Conservation (phyloP, 78 protist species). For the Dictyostelium brefeldianum region DNA sequence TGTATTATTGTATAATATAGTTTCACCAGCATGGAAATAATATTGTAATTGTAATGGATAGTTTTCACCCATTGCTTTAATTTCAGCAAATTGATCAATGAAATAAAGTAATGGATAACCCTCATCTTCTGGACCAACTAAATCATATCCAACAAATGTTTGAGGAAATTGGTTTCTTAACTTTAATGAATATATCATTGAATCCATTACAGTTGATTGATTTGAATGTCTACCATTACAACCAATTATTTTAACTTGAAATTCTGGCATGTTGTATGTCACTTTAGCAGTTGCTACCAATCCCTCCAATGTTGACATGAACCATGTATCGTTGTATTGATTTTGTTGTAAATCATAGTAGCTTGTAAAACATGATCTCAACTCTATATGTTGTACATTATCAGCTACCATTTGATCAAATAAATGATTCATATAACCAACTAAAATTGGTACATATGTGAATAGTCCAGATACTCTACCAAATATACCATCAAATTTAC, state of each 20-base stretch:
- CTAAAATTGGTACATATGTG: conserved; percentile 11
- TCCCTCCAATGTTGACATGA: not conserved
- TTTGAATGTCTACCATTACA: conserved; percentile 33
- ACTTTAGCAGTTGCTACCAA: not conserved
- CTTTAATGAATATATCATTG: conserved; percentile 17
- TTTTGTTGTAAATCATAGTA: conserved; percentile 40
- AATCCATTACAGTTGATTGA: conserved; percentile 1
- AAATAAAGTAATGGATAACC: conserved; percentile 83
- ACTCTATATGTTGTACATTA: conserved; percentile 64
- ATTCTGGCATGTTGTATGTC: conserved; percentile 28
- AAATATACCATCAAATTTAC: conserved; percentile 66
- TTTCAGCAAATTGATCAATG: conserved; percentile 50
- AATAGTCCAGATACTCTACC: conserved; percentile 21
- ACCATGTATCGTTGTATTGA: conserved; percentile 42
- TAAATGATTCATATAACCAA: conserved; percentile 52
- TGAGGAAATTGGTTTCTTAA: conserved; percentile 56
- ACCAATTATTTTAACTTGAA: conserved; percentile 41
- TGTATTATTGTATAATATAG: conserved; percentile 68
- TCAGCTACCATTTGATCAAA: conserved; percentile 43
- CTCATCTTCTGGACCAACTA: conserved; percentile 88
- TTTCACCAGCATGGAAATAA: conserved; percentile 89
- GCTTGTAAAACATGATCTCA: conserved; percentile 23
- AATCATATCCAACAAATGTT: conserved; percentile 82
- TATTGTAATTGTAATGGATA: conserved; percentile 44
- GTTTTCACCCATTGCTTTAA: not conserved